Base-by-base conservation (phyloP, 78 protist species). In the Trichosphaerium sp. region DNA sequence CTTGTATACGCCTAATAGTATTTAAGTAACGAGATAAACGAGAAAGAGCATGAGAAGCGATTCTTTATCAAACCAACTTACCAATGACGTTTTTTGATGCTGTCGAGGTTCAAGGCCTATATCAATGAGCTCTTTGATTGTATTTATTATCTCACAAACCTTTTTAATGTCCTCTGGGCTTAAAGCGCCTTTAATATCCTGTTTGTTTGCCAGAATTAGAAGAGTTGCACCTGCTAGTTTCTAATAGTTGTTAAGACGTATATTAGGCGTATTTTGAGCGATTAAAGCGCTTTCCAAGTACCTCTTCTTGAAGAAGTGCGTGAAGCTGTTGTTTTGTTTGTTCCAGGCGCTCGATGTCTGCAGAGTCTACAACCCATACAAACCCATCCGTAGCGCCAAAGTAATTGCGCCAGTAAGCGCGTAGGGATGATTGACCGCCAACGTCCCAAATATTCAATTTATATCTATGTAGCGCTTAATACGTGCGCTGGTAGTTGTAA, bases 401-500 rank as follows among this genome's bases (percentile, higher is more conserved):
- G 75, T 94, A 94, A 76, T 94, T 93, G 21, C 91, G 71, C 99
- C 99, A 96, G 66, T 95, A 98, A 0, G 97, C 69, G 26, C 99
- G 89, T 4, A 98, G 61, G 1, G 97, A 74, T 39, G 80, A 77
- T 65, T 98, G 99, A 8, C 99, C 99, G 18, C 99, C 99, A 3
- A 97, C 85, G 71, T 97, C 99, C 99, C 99, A 96, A 5, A 96
- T 34, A 56, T 96, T 95, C 48, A 97, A 70, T 71, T 85, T 88
- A 87, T 62, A 94, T 3, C 93, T 88, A 68, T 26, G 23, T 0
- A 11, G n/a, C n/a, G n/a, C n/a, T n/a, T n/a, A n/a, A n/a, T n/a
- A n/a, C n/a, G n/a, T n/a, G n/a, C n/a, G n/a, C n/a, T n/a, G n/a
- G n/a, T n/a, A n/a, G n/a, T n/a, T n/a, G n/a, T n/a, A n/a, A n/a